Evolutionary conservation across 2,329 filamentous ascomycete species (phyloP), one percentile per base, ranked within the genome.

Genomic region (Chaetomiaceae sp.): DNA sequence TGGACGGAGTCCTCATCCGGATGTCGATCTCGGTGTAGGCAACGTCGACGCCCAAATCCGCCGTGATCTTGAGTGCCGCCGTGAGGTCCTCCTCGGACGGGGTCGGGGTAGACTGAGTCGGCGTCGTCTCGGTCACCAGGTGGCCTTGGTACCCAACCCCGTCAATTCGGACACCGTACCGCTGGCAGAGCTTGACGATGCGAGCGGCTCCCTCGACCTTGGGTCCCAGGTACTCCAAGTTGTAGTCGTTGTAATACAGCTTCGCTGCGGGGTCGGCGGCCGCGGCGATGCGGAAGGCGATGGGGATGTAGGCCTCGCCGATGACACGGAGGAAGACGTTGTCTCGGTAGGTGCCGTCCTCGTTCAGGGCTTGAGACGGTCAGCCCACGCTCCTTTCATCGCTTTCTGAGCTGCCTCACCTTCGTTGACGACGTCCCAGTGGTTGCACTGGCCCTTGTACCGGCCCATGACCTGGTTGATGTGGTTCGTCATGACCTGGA

Each of bases 211-310:
- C 66, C 5, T 62, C 61, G 14, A 65, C 61, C 60, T 74, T 73
- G 6, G 65, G 37, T 13, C 47, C 47, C 37, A 49, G 21, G 37
- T 41, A 49, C 13, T 33, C 36, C 14, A 87, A 77, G 71, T 86
- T 86, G 69, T 77, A 81, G 67, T 90, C 86, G 69, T 89, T 90
- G 71, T 89, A 87, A 73, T 87, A 90, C 33, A 90, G 75, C 69
- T 85, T 85, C 2, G 82, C 84, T 51, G 69, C 63, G 2, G 86
- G 84, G 65, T 89, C 86, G 11, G 83, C 85, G 10, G 75, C 74
- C 45, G 79, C 77, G 16, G 86, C 86, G 11, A 85, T 80, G 49
- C 80, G 75, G 71, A 89, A 90, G 33, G 86, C 86, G 61, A 87
- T 85, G 21, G 74, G 72, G 49, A 90, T 80, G 64, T 85, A 89